Evolutionary conservation across 2,329 filamentous ascomycete species (phyloP).

Genomic region (Cladosporium austrohemisphaericum): DNA sequence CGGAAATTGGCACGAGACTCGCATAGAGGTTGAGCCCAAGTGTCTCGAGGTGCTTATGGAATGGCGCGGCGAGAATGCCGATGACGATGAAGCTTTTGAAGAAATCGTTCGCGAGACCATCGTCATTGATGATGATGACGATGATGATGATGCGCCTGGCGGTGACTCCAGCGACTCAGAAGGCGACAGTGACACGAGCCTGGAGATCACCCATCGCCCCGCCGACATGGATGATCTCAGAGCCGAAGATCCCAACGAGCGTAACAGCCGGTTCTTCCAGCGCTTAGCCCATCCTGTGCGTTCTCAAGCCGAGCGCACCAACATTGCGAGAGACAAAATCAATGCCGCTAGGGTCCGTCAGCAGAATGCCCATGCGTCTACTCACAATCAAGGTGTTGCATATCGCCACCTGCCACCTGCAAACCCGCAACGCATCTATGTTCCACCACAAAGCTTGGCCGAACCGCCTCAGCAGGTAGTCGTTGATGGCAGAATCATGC

Average conservation of each 20-base stretch:
- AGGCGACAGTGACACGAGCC: conserved; percentile 29
- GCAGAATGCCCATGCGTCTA: background rate
- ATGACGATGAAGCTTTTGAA: conserved; percentile 47
- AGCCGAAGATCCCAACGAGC: conserved; percentile 28
- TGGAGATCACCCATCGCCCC: conserved; percentile 29
- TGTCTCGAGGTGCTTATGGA: conserved; percentile 56
- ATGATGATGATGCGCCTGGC: conserved; percentile 35
- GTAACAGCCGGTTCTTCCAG: conserved; percentile 17
- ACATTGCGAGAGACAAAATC: conserved; percentile 21
- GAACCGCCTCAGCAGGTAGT: background rate
- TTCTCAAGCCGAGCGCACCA: background rate
- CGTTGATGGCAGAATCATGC: background rate
- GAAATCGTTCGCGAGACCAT: conserved; percentile 63
- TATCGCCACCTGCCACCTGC: background rate
- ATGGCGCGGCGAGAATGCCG: conserved; percentile 58
- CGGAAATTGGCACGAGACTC: conserved; percentile 51
- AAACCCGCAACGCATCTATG: background rate
- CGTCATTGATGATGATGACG: conserved; percentile 60
- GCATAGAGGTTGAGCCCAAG: conserved; percentile 52
- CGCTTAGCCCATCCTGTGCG: background rate
- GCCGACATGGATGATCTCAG: conserved; percentile 27
- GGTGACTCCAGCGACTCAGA: conserved; percentile 12
- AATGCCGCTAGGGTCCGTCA: conserved; percentile 13
- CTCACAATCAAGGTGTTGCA: background rate
- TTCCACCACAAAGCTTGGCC: background rate